phyloP scores from a whole-genome alignment of 2,329 filamentous ascomycete species.

The Talaromyces marneffei region DNA sequence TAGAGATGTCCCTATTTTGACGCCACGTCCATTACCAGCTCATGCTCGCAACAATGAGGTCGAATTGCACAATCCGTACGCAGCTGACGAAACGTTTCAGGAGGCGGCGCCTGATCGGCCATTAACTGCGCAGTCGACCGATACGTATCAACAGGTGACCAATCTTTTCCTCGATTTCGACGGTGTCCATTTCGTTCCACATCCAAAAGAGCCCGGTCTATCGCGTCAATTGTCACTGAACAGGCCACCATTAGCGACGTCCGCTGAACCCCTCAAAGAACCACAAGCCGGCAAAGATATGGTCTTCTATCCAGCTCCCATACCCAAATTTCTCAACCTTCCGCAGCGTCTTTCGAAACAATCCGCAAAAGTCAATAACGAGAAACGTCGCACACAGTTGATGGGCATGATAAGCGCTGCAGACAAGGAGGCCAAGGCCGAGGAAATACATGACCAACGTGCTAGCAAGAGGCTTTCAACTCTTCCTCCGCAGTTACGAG shows the following conservation, averaged over 20 bases:
- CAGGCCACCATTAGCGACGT: slow-evolving; percentile 36
- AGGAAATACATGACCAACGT: slow-evolving; percentile 18
- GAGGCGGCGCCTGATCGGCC: slow-evolving; percentile 26
- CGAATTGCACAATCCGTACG: not conserved
- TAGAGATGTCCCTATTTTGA: slow-evolving; percentile 18
- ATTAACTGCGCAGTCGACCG: slow-evolving; percentile 37
- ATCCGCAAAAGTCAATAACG: slow-evolving; percentile 57
- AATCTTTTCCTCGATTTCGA: slow-evolving; percentile 46
- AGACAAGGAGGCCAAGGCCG: slow-evolving; percentile 40
- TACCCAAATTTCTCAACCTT: slow-evolving; percentile 87
- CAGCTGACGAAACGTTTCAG: not conserved
- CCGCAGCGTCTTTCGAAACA: slow-evolving; percentile 79
- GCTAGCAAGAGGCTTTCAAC: slow-evolving; percentile 40
- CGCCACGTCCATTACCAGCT: not conserved
- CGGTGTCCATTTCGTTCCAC: slow-evolving; percentile 42
- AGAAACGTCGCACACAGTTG: slow-evolving; percentile 68
- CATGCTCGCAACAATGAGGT: not conserved
- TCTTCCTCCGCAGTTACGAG: slow-evolving; percentile 76
- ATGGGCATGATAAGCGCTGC: slow-evolving; percentile 55
- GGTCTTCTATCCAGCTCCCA: slow-evolving; percentile 92
- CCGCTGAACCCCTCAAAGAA: slow-evolving; percentile 34
- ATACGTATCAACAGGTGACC: slow-evolving; percentile 43
- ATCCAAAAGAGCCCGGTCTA: slow-evolving; percentile 21
- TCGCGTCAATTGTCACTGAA: slow-evolving; percentile 33
- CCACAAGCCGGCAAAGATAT: slow-evolving; percentile 64